A percentile compares a stretch with the other conserved stretches of the same genome.
Evolutionary conservation across 108 stramenopile genomes (phyloP).

Genomic region (Cyclotella atomus): DNA sequence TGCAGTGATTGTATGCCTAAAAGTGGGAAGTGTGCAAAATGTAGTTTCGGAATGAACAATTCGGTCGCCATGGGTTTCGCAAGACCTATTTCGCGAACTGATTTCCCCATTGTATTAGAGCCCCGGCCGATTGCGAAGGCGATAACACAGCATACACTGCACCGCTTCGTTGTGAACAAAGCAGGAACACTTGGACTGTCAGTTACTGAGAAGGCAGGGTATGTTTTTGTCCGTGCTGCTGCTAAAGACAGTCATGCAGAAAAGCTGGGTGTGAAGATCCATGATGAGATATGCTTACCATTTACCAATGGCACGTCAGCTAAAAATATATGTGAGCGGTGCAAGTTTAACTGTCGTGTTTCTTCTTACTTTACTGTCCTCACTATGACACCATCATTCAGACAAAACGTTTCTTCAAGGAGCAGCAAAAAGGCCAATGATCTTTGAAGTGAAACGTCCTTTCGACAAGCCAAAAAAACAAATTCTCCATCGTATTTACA

Average conservation of each 20-base stretch:
- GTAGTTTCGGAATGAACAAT: background rate
- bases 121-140: background rate
- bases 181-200: conserved; percentile 12
- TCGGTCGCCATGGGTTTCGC: background rate
- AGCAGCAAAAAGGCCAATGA: conserved; percentile 17
- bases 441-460: conserved; percentile 30
- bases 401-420: conserved; percentile 21
- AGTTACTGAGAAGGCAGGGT: background rate
- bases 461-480: background rate
- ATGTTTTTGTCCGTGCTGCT: background rate
- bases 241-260: conserved; percentile 8
- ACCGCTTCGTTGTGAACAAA: conserved; percentile 24
- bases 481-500: conserved; percentile 29
- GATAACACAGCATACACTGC: conserved; percentile 15
- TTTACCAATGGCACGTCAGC: conserved; percentile 3
- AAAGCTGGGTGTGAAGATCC: background rate
- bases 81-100: background rate
- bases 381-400: background rate
- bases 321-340: background rate
- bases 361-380: background rate
- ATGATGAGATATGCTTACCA: conserved; percentile 8
- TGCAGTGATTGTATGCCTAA: conserved; percentile 34
- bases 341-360: background rate
- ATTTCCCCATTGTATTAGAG: background rate
- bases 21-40: background rate